Conservation (phyloP, 2,329 filamentous ascomycete genomes). For the Aspergillus hortae region DNA sequence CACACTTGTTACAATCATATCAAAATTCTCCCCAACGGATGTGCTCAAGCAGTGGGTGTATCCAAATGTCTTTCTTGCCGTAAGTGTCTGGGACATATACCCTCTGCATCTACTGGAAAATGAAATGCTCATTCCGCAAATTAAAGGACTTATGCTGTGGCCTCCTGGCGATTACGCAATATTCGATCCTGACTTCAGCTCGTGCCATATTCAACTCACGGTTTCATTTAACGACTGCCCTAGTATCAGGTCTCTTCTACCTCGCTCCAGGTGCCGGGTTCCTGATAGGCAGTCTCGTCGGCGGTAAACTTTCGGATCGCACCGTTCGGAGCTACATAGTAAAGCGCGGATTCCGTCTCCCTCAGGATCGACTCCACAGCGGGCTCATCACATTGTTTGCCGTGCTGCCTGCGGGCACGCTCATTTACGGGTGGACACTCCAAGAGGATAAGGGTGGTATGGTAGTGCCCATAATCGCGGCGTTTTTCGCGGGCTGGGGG, state of each 20-base stretch:
- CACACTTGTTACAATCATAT: slow-evolving; percentile 7
- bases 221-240: slow-evolving; percentile 62
- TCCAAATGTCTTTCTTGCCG: slow-evolving; percentile 63
- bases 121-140: too few species aligned
- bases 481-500: slow-evolving; percentile 69
- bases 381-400: slow-evolving; percentile 55
- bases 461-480: slow-evolving; percentile 61
- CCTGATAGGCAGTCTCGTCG: slow-evolving; percentile 64
- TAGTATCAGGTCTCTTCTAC: slow-evolving; percentile 70
- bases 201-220: slow-evolving; percentile 73
- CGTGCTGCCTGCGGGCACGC: slow-evolving; percentile 58
- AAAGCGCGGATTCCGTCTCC: slow-evolving; percentile 59
- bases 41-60: slow-evolving; percentile 61
- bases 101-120: too few species aligned
- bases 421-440: slow-evolving; percentile 65
- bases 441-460: slow-evolving; percentile 53
- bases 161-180: slow-evolving; percentile 69
- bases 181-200: slow-evolving; percentile 63
- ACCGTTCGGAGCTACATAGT: slow-evolving; percentile 62
- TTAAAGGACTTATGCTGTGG: slow-evolving; percentile 32
- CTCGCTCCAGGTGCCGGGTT: slow-evolving; percentile 70
- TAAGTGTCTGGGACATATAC: slow-evolving; percentile 17
- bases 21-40: slow-evolving; percentile 60
- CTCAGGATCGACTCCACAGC: slow-evolving; percentile 65
- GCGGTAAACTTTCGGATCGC: slow-evolving; percentile 65